Conservation (phyloP, 225 moss, liverwort and hornwort genomes). For the Bryum argenteum region DNA sequence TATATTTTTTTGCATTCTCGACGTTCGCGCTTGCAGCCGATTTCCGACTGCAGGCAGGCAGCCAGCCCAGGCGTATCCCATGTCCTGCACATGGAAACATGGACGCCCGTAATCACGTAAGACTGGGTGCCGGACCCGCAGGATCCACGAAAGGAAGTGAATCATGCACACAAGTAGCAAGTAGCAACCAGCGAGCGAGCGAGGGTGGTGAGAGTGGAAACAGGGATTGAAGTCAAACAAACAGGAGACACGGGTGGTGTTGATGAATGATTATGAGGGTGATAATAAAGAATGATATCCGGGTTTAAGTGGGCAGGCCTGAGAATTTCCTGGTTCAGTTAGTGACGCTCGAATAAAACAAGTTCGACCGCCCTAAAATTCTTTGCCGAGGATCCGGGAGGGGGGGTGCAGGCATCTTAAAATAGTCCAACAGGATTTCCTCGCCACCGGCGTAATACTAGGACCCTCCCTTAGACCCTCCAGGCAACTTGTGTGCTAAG, state of each 20-base stretch:
- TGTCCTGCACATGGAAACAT: slow-evolving; percentile 19
- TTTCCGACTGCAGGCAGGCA: too few relatives aligned
- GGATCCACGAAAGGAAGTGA: background rate
- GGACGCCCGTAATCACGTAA: slow-evolving; percentile 22
- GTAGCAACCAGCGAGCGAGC: too few relatives aligned
- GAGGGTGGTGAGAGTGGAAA: too few relatives aligned
- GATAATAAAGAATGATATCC: too few relatives aligned
- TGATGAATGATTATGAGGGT: too few relatives aligned
- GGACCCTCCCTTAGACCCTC: background rate
- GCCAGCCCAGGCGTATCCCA: background rate
- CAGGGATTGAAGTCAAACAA: too few relatives aligned
- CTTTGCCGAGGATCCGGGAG: slow-evolving; percentile 33
- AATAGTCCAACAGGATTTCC: slow-evolving; percentile 39
- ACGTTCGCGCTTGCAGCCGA: too few relatives aligned
- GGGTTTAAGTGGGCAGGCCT: background rate
- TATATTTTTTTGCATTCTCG: too few relatives aligned
- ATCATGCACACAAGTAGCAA: too few relatives aligned
- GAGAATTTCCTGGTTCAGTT: slow-evolving; percentile 20
- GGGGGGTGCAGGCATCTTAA: slow-evolving; percentile 37
- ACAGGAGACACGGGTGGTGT: too few relatives aligned
- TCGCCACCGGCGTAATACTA: slow-evolving; percentile 13
- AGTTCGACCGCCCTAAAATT: slow-evolving; percentile 32
- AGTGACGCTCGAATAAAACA: slow-evolving; percentile 29
- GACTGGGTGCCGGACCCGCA: slow-evolving; percentile 1
- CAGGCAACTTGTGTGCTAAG: slow-evolving; percentile 22